phyloP scores from a whole-genome alignment of 164 flowering plant species.

The Berberis thunbergii region DNA sequence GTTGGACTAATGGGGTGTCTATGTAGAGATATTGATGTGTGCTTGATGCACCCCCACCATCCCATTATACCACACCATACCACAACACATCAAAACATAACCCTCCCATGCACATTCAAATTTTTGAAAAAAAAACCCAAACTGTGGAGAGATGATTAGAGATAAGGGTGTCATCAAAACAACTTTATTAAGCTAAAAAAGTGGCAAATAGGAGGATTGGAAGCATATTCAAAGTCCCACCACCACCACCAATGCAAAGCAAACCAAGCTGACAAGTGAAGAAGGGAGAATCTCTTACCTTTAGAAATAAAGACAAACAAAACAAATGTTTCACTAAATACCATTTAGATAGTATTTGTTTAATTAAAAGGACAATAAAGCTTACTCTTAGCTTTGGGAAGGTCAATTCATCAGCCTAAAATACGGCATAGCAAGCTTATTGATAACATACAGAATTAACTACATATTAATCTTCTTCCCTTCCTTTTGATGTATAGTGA shows the following conservation, averaged over 20 bases:
- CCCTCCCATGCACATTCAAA: too few species aligned
- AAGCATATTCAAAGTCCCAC: constrained; percentile 10
- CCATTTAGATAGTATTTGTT: constrained; percentile 1
- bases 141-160: too few species aligned
- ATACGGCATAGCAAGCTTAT: constrained; percentile 1
- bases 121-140: too few species aligned
- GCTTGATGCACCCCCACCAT: too few species aligned
- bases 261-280: constrained; percentile 5
- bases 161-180: too few species aligned
- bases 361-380: not conserved
- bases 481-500: too few species aligned
- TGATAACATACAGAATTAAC: too few species aligned
- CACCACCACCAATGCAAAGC: not conserved
- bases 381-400: not conserved
- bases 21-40: too few species aligned
- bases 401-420: constrained; percentile 8
- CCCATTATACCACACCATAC: too few species aligned
- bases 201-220: not conserved
- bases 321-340: constrained; percentile 17
- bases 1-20: too few species aligned
- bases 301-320: constrained; percentile 18
- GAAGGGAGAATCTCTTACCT: constrained; percentile 17
- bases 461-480: too few species aligned
- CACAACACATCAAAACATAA: too few species aligned
- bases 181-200: not conserved